Percentiles rank a stretch among this genome's conserved stretches.
Conservation (phyloP, 352 stramenopile species). For the Globisporangium splendens region DNA sequence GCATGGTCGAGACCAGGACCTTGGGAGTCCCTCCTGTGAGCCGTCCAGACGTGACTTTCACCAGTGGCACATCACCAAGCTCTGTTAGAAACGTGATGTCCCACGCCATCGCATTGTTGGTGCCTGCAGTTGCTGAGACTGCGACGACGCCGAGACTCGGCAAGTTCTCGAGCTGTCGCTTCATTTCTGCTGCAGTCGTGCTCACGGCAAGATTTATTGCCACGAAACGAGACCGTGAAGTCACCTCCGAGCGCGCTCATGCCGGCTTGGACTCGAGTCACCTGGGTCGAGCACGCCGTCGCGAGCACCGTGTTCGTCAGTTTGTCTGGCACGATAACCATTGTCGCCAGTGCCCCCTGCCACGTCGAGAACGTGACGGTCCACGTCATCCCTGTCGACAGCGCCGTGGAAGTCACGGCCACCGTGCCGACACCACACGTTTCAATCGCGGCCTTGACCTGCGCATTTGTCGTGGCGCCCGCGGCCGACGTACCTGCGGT, state of each 20-base stretch:
- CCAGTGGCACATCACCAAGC: constrained; percentile 90
- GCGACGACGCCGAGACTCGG: constrained; percentile 70
- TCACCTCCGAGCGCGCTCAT: constrained; percentile 60
- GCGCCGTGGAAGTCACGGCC: constrained; percentile 29
- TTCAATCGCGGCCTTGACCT: constrained; percentile 55
- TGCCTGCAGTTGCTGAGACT: constrained; percentile 45
- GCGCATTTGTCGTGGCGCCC: constrained; percentile 17
- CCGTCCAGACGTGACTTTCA: constrained; percentile 87
- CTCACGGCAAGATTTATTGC: constrained; percentile 53
- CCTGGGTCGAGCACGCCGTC: constrained; percentile 43
- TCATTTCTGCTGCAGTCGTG: constrained; percentile 65
- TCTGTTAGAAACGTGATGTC: constrained; percentile 92
- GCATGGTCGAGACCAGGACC: constrained; percentile 68
- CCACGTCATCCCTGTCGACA: constrained; percentile 56
- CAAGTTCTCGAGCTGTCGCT: constrained; percentile 88
- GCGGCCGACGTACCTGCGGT: constrained; percentile 26
- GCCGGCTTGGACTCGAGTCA: constrained; percentile 39
- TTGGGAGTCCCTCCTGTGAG: constrained; percentile 67
- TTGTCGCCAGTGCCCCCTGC: constrained; percentile 38
- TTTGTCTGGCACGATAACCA: constrained; percentile 55
- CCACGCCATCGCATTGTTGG: constrained; percentile 81
- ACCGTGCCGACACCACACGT: constrained; percentile 54
- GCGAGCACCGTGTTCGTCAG: constrained; percentile 50
- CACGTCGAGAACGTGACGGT: constrained; percentile 58
- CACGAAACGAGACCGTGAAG: constrained; percentile 80